Conservation (phyloP, 345 rosid species). For the Physaria fendleri region DNA sequence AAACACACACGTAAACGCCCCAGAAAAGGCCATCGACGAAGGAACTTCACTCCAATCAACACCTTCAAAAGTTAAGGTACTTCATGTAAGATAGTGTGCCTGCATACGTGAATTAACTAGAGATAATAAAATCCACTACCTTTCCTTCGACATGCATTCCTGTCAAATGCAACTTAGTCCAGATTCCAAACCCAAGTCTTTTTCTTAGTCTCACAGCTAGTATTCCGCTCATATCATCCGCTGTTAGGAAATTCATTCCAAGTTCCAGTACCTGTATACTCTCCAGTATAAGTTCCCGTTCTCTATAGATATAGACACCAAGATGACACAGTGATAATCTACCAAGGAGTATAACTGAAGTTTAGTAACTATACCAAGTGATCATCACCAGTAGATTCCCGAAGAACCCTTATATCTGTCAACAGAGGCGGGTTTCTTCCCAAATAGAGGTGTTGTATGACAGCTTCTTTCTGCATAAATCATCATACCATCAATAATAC, state of each 20-base stretch:
- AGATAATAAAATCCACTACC: constrained; percentile 35
- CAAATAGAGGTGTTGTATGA: constrained; percentile 68
- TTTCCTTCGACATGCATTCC: constrained; percentile 97
- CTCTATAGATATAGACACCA: not conserved
- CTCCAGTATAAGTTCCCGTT: constrained; percentile 10
- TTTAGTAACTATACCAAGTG: constrained; percentile 54
- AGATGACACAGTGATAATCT: not conserved
- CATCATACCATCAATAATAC: not conserved
- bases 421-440: constrained; percentile 88
- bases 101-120: not conserved
- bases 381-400: constrained; percentile 59
- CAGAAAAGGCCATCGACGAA: constrained; percentile 80
- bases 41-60: constrained; percentile 81
- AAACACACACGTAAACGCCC: constrained; percentile 88
- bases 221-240: constrained; percentile 92
- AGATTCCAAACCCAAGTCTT: constrained; percentile 88
- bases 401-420: constrained; percentile 74
- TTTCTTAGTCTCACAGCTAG: constrained; percentile 81
- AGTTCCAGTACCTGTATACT: constrained; percentile 70
- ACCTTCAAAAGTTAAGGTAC: constrained; percentile 41
- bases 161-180: constrained; percentile 87
- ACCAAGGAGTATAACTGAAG: not conserved
- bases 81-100: not conserved
- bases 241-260: constrained; percentile 84
- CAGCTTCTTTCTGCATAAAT: constrained; percentile 59